Conservation (phyloP, 768 basidiomycete genomes). For the Tricholoma hemisulphureum region DNA sequence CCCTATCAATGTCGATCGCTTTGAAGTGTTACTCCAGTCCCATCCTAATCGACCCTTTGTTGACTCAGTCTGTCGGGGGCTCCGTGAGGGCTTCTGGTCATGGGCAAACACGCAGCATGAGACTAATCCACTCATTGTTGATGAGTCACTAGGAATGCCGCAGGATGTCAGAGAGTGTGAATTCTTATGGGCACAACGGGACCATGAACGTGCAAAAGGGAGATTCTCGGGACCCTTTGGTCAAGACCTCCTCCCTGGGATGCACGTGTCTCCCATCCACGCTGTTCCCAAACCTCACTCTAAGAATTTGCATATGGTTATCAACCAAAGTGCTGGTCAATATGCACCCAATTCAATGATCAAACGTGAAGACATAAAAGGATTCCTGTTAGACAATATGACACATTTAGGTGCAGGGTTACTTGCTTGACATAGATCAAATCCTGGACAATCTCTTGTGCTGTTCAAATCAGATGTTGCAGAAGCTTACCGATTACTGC, state of each 20-base stretch:
- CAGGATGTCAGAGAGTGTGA: not conserved
- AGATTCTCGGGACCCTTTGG: constrained; percentile 34
- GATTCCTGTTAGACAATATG: constrained; percentile 33
- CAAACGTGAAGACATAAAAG: constrained; percentile 15
- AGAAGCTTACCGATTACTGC: constrained; percentile 32
- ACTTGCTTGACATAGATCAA: constrained; percentile 9
- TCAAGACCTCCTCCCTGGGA: constrained; percentile 37
- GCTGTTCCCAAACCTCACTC: constrained; percentile 36
- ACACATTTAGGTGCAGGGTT: constrained; percentile 27
- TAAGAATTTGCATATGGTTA: constrained; percentile 35
- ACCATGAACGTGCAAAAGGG: constrained; percentile 2
- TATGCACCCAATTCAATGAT: constrained; percentile 39
- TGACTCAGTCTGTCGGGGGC: constrained; percentile 20
- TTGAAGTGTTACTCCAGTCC: constrained; percentile 17
- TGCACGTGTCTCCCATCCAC: constrained; percentile 40
- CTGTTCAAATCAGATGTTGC: constrained; percentile 40
- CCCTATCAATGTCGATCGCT: constrained; percentile 22
- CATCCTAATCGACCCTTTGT: constrained; percentile 41
- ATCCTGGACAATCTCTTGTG: constrained; percentile 11
- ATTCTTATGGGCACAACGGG: not conserved
- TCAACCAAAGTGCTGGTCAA: constrained; percentile 35
- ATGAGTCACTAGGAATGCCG: not conserved
- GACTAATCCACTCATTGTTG: not conserved
- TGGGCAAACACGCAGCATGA: too few relatives aligned
- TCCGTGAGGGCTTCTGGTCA: constrained; percentile 42